Evolutionary conservation across 2,329 filamentous ascomycete genomes (phyloP), one percentile per base, ranked within the genome.

Genomic region (Pseudonectria foliicola): DNA sequence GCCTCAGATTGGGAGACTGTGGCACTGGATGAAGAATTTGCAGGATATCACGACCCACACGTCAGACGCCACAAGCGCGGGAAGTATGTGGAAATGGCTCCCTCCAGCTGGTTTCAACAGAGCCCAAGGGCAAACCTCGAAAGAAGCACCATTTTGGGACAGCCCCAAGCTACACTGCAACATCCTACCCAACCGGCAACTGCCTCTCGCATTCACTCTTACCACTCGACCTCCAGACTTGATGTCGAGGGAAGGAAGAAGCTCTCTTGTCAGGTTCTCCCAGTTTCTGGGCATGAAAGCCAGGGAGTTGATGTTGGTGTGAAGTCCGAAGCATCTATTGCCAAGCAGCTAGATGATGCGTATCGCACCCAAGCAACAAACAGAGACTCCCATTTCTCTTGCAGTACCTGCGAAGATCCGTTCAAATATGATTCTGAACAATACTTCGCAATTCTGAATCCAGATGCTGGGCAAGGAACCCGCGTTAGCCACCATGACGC

Each of bases 341-440:
- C 18, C 18, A 21, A 18, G 3, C 12, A 28, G 11, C 31, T 28
- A 10, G 13, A 34, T 4, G 31, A 35, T 13, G 26, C 28, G 18
- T 28, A 36, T 12, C 37, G 39, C 21, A 23, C 23, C 3, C 39
- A 49, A 8, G 25, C 38, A 7, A 13, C 29, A 24, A 43, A 42
- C 21, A 48, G 44, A 42, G 27, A 48, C 34, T 44, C 57, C n/a
- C 46, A 52, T 39, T 27, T 60, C 36, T 62, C 60, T 2, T 56
- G 52, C 40, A 58, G 57, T 15, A 50, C 52, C 3, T 59, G 57
- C 16, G 60, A 55, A 1, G 66, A 71, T 27, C 67, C 63, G 0
- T 73, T 72, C 50, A 56, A 57, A 31, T 72, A 69, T 39, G 68
- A 71, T 43, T 55, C 51, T 24, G 55, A 56, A 7, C 41, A 52